phyloP scores from a whole-genome alignment of 2,329 filamentous ascomycete species.

The Acrocalymma vagum region DNA sequence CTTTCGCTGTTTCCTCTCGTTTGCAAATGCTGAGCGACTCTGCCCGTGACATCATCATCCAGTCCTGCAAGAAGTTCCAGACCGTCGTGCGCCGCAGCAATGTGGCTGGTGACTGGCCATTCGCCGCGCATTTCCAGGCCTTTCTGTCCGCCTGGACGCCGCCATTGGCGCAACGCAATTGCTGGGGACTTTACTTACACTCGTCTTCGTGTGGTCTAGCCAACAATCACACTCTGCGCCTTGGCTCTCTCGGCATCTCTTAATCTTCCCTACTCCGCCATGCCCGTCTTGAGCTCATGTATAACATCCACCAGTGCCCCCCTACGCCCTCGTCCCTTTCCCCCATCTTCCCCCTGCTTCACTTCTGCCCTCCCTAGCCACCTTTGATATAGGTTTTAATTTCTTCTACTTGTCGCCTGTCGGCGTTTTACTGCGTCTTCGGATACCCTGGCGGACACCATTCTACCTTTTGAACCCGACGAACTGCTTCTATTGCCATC shows the following conservation, averaged over 20 bases:
- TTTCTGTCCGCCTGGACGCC: not conserved
- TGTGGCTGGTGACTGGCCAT: too few species aligned
- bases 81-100: conserved; percentile 3
- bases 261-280: too few species aligned
- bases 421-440: not conserved
- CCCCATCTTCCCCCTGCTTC: too few species aligned
- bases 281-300: too few species aligned
- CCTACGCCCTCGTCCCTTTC: too few species aligned
- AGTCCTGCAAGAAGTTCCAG: conserved; percentile 4
- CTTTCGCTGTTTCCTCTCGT: not conserved
- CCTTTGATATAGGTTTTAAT: conserved; percentile 8
- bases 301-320: too few species aligned
- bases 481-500: conserved; percentile 1
- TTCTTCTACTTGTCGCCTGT: not conserved
- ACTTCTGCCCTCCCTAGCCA: too few species aligned
- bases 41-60: conserved; percentile 9
- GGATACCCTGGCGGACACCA: not conserved
- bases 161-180: not conserved
- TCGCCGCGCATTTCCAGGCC: not conserved
- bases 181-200: not conserved
- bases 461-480: not conserved
- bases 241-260: too few species aligned
- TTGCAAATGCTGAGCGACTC: not conserved
- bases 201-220: too few species aligned
- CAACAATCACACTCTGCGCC: too few species aligned